These are phyloP conservation scores for Plasmopara viticola DNA, from an alignment of 352 stramenopile genomes.

Conservation along the genomic window DNA sequence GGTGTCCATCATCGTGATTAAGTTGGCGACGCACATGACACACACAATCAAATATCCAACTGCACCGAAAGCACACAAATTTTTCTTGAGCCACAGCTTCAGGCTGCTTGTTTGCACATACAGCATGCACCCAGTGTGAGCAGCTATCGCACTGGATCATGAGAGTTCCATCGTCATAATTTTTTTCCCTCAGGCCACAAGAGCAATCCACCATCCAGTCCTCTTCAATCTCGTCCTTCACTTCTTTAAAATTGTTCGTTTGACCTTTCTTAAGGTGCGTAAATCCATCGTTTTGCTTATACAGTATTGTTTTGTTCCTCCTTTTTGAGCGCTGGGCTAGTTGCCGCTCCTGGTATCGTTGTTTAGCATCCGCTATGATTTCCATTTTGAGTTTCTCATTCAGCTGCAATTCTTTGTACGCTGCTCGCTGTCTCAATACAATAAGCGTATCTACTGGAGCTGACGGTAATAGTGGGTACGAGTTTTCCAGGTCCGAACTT, in stretches of 20 bases:
- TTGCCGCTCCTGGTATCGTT: constrained; percentile 34
- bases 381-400: constrained; percentile 31
- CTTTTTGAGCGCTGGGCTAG: constrained; percentile 25
- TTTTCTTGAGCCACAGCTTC: constrained; percentile 37
- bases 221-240: constrained; percentile 23
- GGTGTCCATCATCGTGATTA: constrained; percentile 63
- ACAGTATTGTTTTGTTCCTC: constrained; percentile 28
- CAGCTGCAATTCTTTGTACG: constrained; percentile 50
- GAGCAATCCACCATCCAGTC: constrained; percentile 58
- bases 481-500: constrained; percentile 51
- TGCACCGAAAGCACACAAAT: constrained; percentile 56
- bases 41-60: constrained; percentile 68
- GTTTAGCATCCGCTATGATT: constrained; percentile 29
- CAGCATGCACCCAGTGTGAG: constrained; percentile 51
- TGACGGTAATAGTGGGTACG: constrained; percentile 49
- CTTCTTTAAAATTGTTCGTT: constrained; percentile 10
- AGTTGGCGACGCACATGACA: constrained; percentile 41
- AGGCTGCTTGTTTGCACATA: constrained; percentile 38
- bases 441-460: constrained; percentile 59
- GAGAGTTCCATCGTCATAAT: constrained; percentile 52
- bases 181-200: constrained; percentile 42
- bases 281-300: constrained; percentile 14
- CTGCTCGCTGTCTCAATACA: constrained; percentile 39
- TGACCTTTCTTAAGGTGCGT: constrained; percentile 7
- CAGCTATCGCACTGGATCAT: constrained; percentile 68